Conservation (phyloP, 106 monocot species). For the Acorus calamus region DNA sequence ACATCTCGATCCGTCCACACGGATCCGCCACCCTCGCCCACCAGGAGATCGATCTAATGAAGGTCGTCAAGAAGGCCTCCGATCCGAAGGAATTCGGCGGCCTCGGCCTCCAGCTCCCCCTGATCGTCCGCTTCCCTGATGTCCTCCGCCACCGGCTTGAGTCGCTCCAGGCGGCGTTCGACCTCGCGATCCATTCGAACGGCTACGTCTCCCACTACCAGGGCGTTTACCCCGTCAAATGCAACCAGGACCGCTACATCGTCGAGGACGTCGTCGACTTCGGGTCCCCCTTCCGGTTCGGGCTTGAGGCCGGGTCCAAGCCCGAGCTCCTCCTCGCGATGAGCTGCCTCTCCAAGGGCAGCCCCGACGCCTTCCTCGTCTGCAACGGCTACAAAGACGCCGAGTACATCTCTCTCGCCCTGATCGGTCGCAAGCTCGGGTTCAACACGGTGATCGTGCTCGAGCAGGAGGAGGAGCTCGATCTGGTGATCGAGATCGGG, state of each 20-base stretch:
- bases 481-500: constrained; percentile 38
- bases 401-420: constrained; percentile 81
- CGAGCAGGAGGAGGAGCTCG: constrained; percentile 76
- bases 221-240: constrained; percentile 94
- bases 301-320: constrained; percentile 95
- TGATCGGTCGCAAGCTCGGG: constrained; percentile 48
- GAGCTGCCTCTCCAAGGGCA: constrained; percentile 61
- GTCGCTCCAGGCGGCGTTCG: constrained; percentile 75
- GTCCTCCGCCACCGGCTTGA: constrained; percentile 69
- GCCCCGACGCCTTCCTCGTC: constrained; percentile 68
- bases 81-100: constrained; percentile 59
- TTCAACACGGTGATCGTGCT: constrained; percentile 77
- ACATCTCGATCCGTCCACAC: constrained; percentile 56
- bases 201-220: constrained; percentile 68
- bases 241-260: constrained; percentile 84
- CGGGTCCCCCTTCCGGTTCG: constrained; percentile 63
- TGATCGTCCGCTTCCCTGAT: constrained; percentile 83
- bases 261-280: constrained; percentile 86
- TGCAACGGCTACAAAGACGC: constrained; percentile 99
- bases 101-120: constrained; percentile 71
- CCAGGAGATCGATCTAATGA: constrained; percentile 90
- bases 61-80: constrained; percentile 72
- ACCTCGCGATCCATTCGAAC: constrained; percentile 56
- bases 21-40: constrained; percentile 57
- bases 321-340: constrained; percentile 95